Base-by-base conservation (phyloP, 345 rosid genomes). In the Euphorbia lathyris region DNA sequence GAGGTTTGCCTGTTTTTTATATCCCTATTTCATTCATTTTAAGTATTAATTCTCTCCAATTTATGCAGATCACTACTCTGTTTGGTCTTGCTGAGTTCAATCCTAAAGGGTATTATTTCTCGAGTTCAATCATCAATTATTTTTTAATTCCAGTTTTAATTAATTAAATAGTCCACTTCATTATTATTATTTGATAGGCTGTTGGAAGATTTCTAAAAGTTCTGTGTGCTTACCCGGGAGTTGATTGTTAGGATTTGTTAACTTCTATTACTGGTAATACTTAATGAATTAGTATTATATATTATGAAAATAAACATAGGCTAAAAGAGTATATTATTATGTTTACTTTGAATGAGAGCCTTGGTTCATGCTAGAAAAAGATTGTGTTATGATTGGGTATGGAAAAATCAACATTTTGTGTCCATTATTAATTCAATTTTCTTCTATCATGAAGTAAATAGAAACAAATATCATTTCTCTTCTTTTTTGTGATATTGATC, bases 161-260 rank as follows among this genome's bases (percentile, higher is more conserved):
- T 48, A 22, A 14, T 10, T 8, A 5, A 26, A 4, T 11, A 23
- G 10, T 12, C 38, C 38, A 4, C 13, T 38, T 6, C 56, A 43
- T 27, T 25, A 25, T 47, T 57, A 1, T 5, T 11, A 10, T 58
- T 68, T 75, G 97, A 78, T 75, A 74, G 73, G 61, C 76, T n/a
- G 96, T 74, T 30, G 65, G 72, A 52, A 17, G 1, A 2, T 84
- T 90, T 68, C 73, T 92, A 25, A 84, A 78, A 75, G 1, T 52
- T 32, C 73, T 88, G 19, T 95, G 99, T 79, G 79, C 52, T 68
- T 32, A 78, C 74, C 92, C 96, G 0, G 88, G 87, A 19, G 81
- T 90, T 13, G 81, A 90, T 62, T 95, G 98, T 82, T 92, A 88
- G 38, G 89, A 92, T 62, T 74, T 87, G n/a, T 22, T 95, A 74